phyloP scores from a whole-genome alignment of 257 asterid species.

The Fraxinus anomala region DNA sequence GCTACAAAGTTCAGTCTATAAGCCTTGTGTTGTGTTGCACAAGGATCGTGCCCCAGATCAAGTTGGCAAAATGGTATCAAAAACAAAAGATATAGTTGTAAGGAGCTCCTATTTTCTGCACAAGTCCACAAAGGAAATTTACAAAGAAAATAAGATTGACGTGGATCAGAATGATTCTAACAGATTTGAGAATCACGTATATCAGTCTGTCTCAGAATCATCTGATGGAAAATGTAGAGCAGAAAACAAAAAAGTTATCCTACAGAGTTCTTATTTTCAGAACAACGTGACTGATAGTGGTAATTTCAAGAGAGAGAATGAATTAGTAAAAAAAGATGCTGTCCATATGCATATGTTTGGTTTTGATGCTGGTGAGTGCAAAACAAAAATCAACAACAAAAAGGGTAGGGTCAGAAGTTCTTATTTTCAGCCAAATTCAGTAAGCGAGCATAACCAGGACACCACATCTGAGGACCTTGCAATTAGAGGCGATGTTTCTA shows the following conservation, averaged over 20 bases:
- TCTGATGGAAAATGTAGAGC: conserved; percentile 30
- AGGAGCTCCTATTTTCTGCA: conserved; percentile 65
- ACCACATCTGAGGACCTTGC: conserved; percentile 31
- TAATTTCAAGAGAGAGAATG: conserved; percentile 29
- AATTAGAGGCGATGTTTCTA: conserved; percentile 21
- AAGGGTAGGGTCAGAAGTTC: conserved; percentile 40
- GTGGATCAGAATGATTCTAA: conserved; percentile 22
- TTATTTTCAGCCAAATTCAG: conserved; percentile 37
- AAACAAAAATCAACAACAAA: conserved; percentile 29
- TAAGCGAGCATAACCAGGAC: conserved; percentile 30
- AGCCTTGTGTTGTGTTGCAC: conserved; percentile 61
- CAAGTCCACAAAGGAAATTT: conserved; percentile 34
- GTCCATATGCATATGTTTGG: conserved; percentile 19
- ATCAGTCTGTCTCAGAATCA: conserved; percentile 26
- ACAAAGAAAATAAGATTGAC: conserved; percentile 34
- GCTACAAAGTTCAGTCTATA: conserved; percentile 43
- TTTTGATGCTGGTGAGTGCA: conserved; percentile 32
- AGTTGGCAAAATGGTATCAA: conserved; percentile 32
- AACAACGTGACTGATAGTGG: conserved; percentile 17
- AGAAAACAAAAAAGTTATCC: conserved; percentile 27
- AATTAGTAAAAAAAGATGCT: conserved; percentile 28
- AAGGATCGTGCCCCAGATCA: conserved; percentile 47
- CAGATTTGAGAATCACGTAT: conserved; percentile 22
- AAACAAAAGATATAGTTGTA: conserved; percentile 39
- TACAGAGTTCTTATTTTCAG: conserved; percentile 33